These are phyloP conservation scores for Geotrichum klebahnii DNA, from an alignment of 1,139 yeast genomes.

Conservation along the genomic window DNA sequence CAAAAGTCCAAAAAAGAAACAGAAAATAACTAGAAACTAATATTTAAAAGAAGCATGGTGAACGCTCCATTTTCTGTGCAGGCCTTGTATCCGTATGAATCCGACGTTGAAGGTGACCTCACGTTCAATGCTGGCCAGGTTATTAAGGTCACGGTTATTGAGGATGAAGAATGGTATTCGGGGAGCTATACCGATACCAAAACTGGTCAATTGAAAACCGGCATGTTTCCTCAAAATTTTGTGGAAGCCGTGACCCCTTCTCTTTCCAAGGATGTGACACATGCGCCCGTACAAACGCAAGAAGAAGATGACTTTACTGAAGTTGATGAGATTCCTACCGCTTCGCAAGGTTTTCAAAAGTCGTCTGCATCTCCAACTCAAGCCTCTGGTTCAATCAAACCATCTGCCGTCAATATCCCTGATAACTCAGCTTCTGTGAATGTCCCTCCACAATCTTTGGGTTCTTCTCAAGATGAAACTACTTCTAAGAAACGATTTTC, in stretches of 20 bases:
- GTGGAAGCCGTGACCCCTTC: conserved; percentile 57
- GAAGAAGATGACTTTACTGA: conserved; percentile 23
- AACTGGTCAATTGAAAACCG: conserved; percentile 45
- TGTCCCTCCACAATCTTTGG: no score
- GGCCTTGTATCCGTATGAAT: conserved; percentile 66
- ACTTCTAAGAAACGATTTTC: conserved; percentile 30
- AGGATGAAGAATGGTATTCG: conserved; percentile 87
- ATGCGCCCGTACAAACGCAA: no score
- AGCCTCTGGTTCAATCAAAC: no score
- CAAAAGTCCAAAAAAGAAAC: background rate
- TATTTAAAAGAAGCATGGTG: conserved; percentile 10
- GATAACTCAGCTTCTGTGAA: no score
- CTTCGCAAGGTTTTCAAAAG: no score
- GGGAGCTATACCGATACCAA: conserved; percentile 56
- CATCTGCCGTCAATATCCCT: no score
- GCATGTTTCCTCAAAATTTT: conserved; percentile 86
- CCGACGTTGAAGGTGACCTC: conserved; percentile 83
- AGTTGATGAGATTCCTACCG: conserved; percentile 12
- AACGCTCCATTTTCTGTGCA: conserved; percentile 58
- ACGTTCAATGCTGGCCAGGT: conserved; percentile 62
- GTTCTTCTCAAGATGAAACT: no score
- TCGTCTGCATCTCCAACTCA: no score
- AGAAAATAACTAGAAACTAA: background rate
- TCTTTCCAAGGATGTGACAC: no score
- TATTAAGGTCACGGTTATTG: conserved; percentile 69